These are phyloP conservation scores for Centella asiatica DNA, from an alignment of 129 eudicot species.

Conservation along the genomic window DNA sequence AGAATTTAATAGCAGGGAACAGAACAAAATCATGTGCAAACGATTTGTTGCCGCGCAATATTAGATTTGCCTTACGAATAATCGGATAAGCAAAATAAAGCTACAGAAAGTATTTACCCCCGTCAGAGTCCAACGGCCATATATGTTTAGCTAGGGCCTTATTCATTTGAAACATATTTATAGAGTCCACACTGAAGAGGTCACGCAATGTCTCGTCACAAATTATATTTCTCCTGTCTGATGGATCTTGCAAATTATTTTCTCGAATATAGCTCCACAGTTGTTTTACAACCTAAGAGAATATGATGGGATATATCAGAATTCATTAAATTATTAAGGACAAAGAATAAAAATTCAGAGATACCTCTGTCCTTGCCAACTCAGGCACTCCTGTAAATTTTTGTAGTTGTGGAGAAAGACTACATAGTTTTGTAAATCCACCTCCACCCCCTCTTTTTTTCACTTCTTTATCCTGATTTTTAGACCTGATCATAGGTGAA, in stretches of 20 bases:
- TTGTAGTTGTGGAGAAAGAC: constrained; percentile 83
- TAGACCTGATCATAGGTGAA: constrained; percentile 47
- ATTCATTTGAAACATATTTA: constrained; percentile 76
- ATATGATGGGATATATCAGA: neutral
- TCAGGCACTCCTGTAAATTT: constrained; percentile 56
- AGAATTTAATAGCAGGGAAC: no score
- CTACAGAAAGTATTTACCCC: constrained; percentile 29
- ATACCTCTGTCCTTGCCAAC: constrained; percentile 77
- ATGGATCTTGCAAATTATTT: constrained; percentile 64
- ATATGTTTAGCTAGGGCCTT: constrained; percentile 78
- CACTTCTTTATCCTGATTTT: constrained; percentile 39
- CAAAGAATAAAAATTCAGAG: neutral
- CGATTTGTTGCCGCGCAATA: neutral
- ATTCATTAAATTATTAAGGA: neutral
- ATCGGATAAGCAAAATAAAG: constrained; percentile 5
- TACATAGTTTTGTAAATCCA: constrained; percentile 61
- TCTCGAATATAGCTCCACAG: constrained; percentile 70
- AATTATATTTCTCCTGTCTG: constrained; percentile 45
- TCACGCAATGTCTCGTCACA: constrained; percentile 60
- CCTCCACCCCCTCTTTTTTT: constrained; percentile 51
- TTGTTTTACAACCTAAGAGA: constrained; percentile 63
- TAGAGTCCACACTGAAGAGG: constrained; percentile 54
- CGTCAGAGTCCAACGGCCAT: constrained; percentile 60
- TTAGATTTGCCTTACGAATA: neutral
- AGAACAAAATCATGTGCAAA: no score